Percentiles rank a stretch among this genome's conserved stretches.
These are phyloP conservation scores for Moesziomyces sp. DNA, from an alignment of 1,284 basidiomycete genomes.

Conservation along the genomic window DNA sequence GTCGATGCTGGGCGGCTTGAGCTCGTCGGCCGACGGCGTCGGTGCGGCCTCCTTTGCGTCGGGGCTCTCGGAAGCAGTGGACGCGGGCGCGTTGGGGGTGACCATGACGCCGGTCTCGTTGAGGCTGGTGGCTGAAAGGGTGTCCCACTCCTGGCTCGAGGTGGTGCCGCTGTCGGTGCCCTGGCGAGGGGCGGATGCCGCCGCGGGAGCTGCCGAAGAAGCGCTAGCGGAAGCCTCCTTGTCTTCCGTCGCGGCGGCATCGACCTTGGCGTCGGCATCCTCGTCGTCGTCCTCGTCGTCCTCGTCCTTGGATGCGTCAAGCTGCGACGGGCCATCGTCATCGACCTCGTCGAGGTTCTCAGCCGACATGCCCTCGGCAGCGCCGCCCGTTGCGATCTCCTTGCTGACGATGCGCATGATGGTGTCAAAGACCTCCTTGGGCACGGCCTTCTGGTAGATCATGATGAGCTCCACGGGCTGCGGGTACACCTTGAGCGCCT, in stretches of 20 bases:
- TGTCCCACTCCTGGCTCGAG: conserved; percentile 60
- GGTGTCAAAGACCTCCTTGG: conserved; percentile 85
- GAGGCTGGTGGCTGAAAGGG: conserved; percentile 43
- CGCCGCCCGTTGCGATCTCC: conserved; percentile 76
- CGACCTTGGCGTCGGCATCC: background rate
- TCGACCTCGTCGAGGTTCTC: conserved; percentile 54
- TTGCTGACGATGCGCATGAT: conserved; percentile 87
- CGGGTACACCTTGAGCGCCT: conserved; percentile 92
- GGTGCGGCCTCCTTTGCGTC: conserved; percentile 5
- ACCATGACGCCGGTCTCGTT: conserved; percentile 48
- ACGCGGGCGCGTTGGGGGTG: conserved; percentile 21
- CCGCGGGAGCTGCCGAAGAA: conserved; percentile 10
- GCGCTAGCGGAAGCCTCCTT: conserved; percentile 20
- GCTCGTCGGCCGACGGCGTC: conserved; percentile 12
- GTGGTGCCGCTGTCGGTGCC: conserved; percentile 52
- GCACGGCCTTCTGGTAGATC: conserved; percentile 90
- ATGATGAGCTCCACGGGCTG: conserved; percentile 82
- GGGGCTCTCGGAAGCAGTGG: conserved; percentile 19
- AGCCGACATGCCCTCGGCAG: conserved; percentile 30
- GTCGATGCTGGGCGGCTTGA: conserved; percentile 32
- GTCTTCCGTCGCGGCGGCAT: conserved; percentile 5
- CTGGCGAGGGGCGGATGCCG: conserved; percentile 14
- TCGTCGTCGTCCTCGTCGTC: conserved; percentile 8
- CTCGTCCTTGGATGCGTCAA: conserved; percentile 4
- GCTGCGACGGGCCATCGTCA: conserved; percentile 33